Conservation (phyloP, 192 early-diverging fungal genomes). For the Kappamyces sp. region DNA sequence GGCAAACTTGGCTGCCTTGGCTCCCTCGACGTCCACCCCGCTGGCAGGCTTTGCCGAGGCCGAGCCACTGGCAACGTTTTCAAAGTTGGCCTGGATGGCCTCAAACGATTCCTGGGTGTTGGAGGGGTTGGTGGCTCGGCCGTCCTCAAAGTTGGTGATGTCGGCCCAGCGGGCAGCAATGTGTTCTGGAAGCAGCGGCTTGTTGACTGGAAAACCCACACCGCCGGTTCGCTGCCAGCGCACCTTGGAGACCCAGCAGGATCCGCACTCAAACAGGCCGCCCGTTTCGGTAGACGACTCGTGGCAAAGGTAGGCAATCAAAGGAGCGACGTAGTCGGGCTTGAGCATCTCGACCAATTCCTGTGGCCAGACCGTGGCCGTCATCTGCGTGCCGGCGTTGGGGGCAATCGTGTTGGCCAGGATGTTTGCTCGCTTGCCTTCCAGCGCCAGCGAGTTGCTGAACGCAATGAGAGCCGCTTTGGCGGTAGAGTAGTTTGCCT, state of each 20-base stretch:
- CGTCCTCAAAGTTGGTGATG: constrained; percentile 92
- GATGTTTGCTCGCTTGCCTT: constrained; percentile 89
- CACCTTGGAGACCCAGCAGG: constrained; percentile 58
- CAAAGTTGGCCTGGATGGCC: constrained; percentile 78
- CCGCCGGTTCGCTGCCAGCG: constrained; percentile 96
- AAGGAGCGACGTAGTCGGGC: constrained; percentile 93
- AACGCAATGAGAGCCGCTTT: constrained; percentile 89
- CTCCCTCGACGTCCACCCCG: constrained; percentile 56
- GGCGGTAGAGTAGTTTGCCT: constrained; percentile 92
- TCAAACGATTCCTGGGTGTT: constrained; percentile 72
- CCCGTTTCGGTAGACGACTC: constrained; percentile 77
- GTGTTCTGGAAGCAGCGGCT: constrained; percentile 75
- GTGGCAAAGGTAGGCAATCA: constrained; percentile 90
- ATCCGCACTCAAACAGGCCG: constrained; percentile 51
- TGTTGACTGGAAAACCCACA: constrained; percentile 81
- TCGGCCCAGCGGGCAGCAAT: constrained; percentile 70
- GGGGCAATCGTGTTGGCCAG: constrained; percentile 92
- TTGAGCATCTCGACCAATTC: constrained; percentile 93
- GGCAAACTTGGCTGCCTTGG: constrained; percentile 43
- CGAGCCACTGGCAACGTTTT: constrained; percentile 46
- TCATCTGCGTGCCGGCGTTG: constrained; percentile 96
- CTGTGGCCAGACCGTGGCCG: constrained; percentile 90
- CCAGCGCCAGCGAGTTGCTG: constrained; percentile 84
- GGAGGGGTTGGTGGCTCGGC: constrained; percentile 83
- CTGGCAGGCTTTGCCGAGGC: constrained; percentile 3